phyloP scores from a whole-genome alignment of 163 green algal species.

The Volvox carteri region DNA sequence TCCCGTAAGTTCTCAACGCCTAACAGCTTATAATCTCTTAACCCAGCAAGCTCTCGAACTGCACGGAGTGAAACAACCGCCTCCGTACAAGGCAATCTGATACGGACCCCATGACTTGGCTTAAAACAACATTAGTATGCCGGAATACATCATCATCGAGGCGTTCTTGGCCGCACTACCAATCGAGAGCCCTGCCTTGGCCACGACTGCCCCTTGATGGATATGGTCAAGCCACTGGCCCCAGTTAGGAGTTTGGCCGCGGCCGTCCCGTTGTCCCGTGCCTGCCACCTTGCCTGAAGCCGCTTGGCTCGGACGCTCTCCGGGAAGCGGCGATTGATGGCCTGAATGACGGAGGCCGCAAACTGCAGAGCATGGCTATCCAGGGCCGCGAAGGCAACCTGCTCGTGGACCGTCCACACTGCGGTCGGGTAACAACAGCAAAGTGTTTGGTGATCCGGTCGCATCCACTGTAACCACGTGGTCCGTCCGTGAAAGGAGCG shows the following conservation, averaged over 20 bases:
- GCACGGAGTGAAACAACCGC: no score
- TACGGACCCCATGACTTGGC: no score
- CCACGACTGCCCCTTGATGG: no score
- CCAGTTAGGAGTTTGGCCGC: no score
- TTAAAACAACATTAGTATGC: no score
- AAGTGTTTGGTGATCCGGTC: not conserved
- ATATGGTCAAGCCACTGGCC: not conserved
- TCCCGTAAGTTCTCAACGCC: no score
- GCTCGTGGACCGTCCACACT: slow-evolving; percentile 89
- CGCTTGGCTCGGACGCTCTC: slow-evolving; percentile 73
- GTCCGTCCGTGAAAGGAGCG: not conserved
- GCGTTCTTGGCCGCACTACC: no score
- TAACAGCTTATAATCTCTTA: no score
- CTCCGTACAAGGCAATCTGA: no score
- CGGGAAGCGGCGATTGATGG: slow-evolving; percentile 77
- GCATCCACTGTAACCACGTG: not conserved
- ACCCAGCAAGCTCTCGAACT: no score
- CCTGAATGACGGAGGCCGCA: slow-evolving; percentile 70
- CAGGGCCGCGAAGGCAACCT: slow-evolving; percentile 82
- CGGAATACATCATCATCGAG: no score
- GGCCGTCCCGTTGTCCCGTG: not conserved
- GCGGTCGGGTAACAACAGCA: slow-evolving; percentile 12
- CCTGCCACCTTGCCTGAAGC: slow-evolving; percentile 66
- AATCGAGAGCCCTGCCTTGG: no score
- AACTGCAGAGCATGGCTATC: slow-evolving; percentile 69